Percentiles rank a stretch among this genome's conserved stretches.
Evolutionary conservation across 371 early-diverging fungal genomes (phyloP).

Genomic region (Syncephalastrum racemosum): DNA sequence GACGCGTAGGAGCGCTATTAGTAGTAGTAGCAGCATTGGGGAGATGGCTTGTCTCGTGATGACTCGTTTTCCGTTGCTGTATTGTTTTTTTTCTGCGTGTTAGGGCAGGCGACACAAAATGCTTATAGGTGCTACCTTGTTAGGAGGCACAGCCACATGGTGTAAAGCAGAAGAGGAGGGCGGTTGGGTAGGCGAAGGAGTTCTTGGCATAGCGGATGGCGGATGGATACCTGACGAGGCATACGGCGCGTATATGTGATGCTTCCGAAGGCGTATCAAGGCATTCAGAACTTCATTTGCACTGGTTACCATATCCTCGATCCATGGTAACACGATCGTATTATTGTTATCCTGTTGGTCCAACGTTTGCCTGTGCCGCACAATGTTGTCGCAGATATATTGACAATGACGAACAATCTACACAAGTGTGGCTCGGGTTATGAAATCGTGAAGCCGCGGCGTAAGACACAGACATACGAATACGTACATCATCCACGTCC

Average conservation of each 20-base stretch:
- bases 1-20: conserved; percentile 6
- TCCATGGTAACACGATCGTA: conserved; percentile 27
- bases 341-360: conserved; percentile 8
- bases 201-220: neutral
- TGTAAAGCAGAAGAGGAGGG: neutral
- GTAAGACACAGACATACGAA: neutral
- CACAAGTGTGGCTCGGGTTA: neutral
- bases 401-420: conserved; percentile 33
- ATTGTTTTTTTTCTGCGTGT: conserved; percentile 6
- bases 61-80: conserved; percentile 7
- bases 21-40: neutral
- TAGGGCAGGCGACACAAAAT: neutral
- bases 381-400: conserved; percentile 28
- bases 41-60: neutral
- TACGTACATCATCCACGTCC: no score
- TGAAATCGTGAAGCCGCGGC: no score
- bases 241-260: conserved; percentile 17
- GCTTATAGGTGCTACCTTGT: neutral
- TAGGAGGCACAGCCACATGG: neutral
- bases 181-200: neutral
- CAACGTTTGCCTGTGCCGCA: conserved; percentile 10
- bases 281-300: conserved; percentile 47
- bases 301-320: conserved; percentile 46
- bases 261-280: conserved; percentile 40
- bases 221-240: neutral